These are phyloP conservation scores for Pulicaria dysenterica DNA, from an alignment of 129 eudicot species.

Conservation along the genomic window DNA sequence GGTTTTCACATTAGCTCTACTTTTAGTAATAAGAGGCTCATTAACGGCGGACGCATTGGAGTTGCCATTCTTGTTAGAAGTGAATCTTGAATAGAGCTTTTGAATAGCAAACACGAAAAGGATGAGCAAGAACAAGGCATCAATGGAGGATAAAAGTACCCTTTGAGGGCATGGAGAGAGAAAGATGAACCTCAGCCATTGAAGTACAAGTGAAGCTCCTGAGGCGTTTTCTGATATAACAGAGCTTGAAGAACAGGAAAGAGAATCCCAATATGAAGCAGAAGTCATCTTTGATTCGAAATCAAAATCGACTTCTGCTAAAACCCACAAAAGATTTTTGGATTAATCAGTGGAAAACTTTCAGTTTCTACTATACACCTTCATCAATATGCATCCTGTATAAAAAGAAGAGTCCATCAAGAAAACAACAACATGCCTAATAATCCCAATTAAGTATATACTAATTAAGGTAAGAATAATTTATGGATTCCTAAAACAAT, in stretches of 20 bases:
- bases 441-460: not conserved
- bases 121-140: constrained; percentile 42
- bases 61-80: not conserved
- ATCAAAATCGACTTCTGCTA: no score
- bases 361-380: not conserved
- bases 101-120: constrained; percentile 42
- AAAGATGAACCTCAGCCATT: constrained; percentile 55
- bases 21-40: constrained; percentile 45
- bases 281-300: constrained; percentile 13
- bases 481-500: not conserved
- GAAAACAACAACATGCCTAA: not conserved
- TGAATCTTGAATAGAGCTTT: constrained; percentile 46
- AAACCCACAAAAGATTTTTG: not conserved
- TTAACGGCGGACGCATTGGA: not conserved
- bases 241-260: constrained; percentile 51
- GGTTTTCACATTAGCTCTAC: constrained; percentile 24
- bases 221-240: constrained; percentile 26
- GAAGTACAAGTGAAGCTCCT: constrained; percentile 19
- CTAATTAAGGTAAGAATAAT: not conserved
- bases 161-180: constrained; percentile 72
- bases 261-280: constrained; percentile 42
- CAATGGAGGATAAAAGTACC: constrained; percentile 45
- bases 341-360: not conserved
- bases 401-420: not conserved
- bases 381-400: constrained; percentile 27